These are phyloP conservation scores for Lindgomyces ingoldianus DNA, from an alignment of 495 filamentous ascomycete species.

Conservation along the genomic window DNA sequence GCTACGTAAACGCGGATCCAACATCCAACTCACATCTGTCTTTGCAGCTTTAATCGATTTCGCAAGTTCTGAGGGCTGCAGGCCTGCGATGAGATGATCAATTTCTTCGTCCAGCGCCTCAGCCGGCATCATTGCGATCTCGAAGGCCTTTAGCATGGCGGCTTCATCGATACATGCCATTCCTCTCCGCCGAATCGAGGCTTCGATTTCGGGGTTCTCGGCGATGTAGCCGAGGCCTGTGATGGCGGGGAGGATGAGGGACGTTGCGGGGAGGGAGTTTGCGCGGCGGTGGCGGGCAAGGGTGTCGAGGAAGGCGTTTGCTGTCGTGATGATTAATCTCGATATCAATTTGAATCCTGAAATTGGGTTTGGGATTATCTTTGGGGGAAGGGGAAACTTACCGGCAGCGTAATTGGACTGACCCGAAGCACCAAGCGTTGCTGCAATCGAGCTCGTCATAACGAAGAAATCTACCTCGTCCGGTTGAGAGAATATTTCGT, in stretches of 20 bases:
- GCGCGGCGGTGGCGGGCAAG: constrained; percentile 25
- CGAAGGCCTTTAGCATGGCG: constrained; percentile 11
- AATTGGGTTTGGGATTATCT: not conserved
- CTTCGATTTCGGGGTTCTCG: constrained; percentile 4
- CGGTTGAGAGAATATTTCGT: not conserved
- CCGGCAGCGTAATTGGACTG: not conserved
- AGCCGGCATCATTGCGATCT: constrained; percentile 4
- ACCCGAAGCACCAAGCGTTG: too few species aligned
- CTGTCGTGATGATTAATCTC: not conserved
- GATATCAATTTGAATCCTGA: not conserved
- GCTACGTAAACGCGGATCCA: constrained; percentile 5
- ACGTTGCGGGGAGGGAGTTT: constrained; percentile 21
- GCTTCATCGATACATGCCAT: constrained; percentile 12
- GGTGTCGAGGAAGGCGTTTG: constrained; percentile 15
- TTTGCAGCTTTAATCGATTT: not conserved
- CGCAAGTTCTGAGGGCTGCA: constrained; percentile 36
- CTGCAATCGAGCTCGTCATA: too few species aligned
- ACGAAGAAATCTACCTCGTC: not conserved
- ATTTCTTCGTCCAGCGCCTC: not conserved
- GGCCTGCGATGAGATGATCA: constrained; percentile 5
- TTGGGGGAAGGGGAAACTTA: not conserved
- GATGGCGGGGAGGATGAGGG: constrained; percentile 35
- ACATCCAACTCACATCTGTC: constrained; percentile 20
- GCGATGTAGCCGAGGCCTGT: constrained; percentile 21
- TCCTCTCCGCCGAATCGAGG: not conserved